Evolutionary conservation across 306 rosid genomes (phyloP).

Genomic region (Gastrolobium villosum): DNA sequence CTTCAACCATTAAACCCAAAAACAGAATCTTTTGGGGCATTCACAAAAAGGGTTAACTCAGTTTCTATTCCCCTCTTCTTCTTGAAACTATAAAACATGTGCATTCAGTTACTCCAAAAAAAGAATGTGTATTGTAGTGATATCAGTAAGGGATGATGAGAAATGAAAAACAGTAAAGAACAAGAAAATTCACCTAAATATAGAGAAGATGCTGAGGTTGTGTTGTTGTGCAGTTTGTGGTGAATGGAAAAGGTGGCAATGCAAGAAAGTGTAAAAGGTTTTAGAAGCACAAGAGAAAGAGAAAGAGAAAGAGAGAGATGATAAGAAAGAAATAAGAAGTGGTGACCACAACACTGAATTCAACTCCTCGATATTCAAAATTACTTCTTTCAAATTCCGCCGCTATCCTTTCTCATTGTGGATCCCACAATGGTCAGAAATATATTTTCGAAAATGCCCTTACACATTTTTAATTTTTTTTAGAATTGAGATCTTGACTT

Average conservation of each 20-base stretch:
- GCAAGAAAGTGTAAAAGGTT: not conserved
- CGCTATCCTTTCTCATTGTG: slow-evolving; percentile 62
- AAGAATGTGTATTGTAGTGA: not conserved
- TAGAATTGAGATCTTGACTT: too few species aligned
- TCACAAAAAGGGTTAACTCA: not conserved
- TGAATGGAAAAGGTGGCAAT: not conserved
- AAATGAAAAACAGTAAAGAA: slow-evolving; percentile 20
- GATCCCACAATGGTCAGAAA: not conserved
- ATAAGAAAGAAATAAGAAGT: not conserved
- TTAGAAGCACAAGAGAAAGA: too few species aligned
- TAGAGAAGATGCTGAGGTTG: slow-evolving; percentile 23
- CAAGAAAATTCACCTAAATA: slow-evolving; percentile 34
- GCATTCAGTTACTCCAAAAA: not conserved
- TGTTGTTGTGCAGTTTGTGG: not conserved
- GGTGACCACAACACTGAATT: too few species aligned
- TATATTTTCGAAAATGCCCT: not conserved
- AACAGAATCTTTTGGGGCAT: slow-evolving; percentile 18
- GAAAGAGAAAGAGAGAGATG: too few species aligned
- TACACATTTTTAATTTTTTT: not conserved
- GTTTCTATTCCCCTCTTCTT: not conserved
- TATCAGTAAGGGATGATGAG: not conserved
- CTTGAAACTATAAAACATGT: not conserved
- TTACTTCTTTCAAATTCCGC: slow-evolving; percentile 63
- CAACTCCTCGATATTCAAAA: slow-evolving; percentile 53
- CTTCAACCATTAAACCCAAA: slow-evolving; percentile 9